Evolutionary conservation across 306 rosid species (phyloP).

Genomic region (Cucumis melo): DNA sequence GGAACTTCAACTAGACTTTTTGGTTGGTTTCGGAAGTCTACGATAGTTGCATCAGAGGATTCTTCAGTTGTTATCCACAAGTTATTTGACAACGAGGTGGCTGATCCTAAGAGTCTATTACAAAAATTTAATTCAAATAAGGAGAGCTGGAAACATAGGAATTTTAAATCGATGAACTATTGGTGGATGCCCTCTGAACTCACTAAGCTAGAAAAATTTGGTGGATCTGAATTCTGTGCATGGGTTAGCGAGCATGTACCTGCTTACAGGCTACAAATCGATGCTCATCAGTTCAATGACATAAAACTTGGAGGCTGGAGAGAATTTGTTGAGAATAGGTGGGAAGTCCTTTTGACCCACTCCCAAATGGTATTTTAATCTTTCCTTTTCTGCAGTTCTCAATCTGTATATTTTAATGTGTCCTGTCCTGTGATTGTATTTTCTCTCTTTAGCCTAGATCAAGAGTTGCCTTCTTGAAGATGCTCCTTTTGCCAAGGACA

Average conservation of each 20-base stretch:
- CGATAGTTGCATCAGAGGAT: slow-evolving; percentile 46
- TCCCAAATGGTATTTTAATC: slow-evolving; percentile 75
- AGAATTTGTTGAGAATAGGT: slow-evolving; percentile 41
- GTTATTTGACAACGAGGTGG: slow-evolving; percentile 61
- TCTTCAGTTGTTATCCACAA: slow-evolving; percentile 46
- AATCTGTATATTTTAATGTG: background rate
- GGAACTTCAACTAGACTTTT: slow-evolving; percentile 31
- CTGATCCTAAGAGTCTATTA: slow-evolving; percentile 60
- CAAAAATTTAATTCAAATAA: slow-evolving; percentile 39
- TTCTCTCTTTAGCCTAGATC: background rate
- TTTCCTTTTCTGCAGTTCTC: slow-evolving; percentile 15
- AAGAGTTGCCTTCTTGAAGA: background rate
- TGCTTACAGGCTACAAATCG: slow-evolving; percentile 62
- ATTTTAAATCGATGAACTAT: slow-evolving; percentile 21
- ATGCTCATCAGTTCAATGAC: slow-evolving; percentile 27
- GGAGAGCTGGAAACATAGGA: slow-evolving; percentile 21
- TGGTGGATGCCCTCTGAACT: slow-evolving; percentile 63
- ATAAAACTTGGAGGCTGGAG: slow-evolving; percentile 73
- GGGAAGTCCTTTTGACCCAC: slow-evolving; percentile 90
- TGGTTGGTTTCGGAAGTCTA: slow-evolving; percentile 48
- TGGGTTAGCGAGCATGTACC: slow-evolving; percentile 82
- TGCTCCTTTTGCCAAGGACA: background rate
- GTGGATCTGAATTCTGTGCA: slow-evolving; percentile 69
- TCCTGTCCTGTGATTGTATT: background rate
- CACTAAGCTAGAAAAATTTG: slow-evolving; percentile 62